These are phyloP conservation scores for Odontarrhena argentea DNA, from an alignment of 345 rosid genomes.

Conservation along the genomic window DNA sequence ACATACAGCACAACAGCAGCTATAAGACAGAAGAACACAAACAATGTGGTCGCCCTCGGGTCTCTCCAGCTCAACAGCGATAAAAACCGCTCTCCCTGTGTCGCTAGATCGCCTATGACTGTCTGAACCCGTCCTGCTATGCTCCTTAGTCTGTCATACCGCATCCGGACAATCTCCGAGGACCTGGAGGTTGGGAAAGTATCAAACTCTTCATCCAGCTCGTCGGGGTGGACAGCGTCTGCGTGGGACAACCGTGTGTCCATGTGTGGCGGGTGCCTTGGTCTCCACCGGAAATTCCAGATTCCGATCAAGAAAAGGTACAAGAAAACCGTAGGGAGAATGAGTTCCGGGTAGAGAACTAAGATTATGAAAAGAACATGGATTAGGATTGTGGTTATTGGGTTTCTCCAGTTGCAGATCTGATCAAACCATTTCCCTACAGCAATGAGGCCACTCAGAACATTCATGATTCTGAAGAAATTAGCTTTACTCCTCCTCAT, in stretches of 20 bases:
- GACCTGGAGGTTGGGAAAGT: slow-evolving; percentile 78
- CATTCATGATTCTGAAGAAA: slow-evolving; percentile 48
- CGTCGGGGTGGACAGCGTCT: slow-evolving; percentile 83
- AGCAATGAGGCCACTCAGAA: slow-evolving; percentile 71
- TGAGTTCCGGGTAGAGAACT: slow-evolving; percentile 84
- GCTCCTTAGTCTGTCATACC: slow-evolving; percentile 90
- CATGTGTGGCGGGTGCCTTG: slow-evolving; percentile 97
- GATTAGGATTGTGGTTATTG: slow-evolving; percentile 78
- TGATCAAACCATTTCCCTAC: slow-evolving; percentile 92
- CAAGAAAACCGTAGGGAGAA: slow-evolving; percentile 84
- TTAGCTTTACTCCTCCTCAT: slow-evolving; percentile 99
- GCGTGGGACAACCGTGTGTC: slow-evolving; percentile 89
- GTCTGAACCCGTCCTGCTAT: slow-evolving; percentile 92
- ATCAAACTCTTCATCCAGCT: slow-evolving; percentile 94
- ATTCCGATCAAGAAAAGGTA: slow-evolving; percentile 90
- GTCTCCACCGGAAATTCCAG: slow-evolving; percentile 91
- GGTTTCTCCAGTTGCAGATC: slow-evolving; percentile 93
- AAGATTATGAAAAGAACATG: slow-evolving; percentile 81
- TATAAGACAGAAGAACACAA: slow-evolving; percentile 76
- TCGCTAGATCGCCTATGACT: slow-evolving; percentile 91
- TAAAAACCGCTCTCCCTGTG: slow-evolving; percentile 90
- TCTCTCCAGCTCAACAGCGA: slow-evolving; percentile 95
- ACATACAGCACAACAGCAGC: slow-evolving; percentile 81
- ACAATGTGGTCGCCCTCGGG: slow-evolving; percentile 91
- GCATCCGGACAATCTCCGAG: slow-evolving; percentile 74